A percentile compares a stretch with the other conserved stretches of the same genome.
These are phyloP conservation scores for Penicillium frequentans DNA, from an alignment of 2,329 filamentous ascomycete genomes.

Conservation along the genomic window DNA sequence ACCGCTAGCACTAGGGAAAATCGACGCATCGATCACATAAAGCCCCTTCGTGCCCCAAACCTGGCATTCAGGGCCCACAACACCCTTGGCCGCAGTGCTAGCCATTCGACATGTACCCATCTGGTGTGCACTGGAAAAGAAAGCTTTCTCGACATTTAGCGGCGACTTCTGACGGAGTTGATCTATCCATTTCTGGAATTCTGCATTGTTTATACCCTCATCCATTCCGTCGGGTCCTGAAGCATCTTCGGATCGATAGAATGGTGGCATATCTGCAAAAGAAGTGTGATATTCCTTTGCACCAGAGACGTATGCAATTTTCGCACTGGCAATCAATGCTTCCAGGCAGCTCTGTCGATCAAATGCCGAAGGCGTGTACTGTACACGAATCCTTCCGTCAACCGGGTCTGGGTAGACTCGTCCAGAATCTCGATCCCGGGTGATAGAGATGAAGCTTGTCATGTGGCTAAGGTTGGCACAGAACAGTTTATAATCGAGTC, in stretches of 20 bases:
- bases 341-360: constrained; percentile 72
- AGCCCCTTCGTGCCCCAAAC: constrained; percentile 49
- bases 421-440: constrained; percentile 74
- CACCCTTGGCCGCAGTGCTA: constrained; percentile 38
- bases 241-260: constrained; percentile 48
- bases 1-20: constrained; percentile 52
- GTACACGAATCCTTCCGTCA: constrained; percentile 64
- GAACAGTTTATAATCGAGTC: constrained; percentile 69
- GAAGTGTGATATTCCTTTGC: constrained; percentile 75
- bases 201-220: constrained; percentile 53
- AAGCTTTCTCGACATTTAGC: constrained; percentile 45
- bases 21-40: constrained; percentile 52
- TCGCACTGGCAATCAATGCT: constrained; percentile 69
- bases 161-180: constrained; percentile 49
- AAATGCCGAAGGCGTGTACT: constrained; percentile 69
- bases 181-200: constrained; percentile 57
- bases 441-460: constrained; percentile 70
- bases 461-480: constrained; percentile 68
- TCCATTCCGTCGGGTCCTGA: constrained; percentile 23
- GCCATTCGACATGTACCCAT: constrained; percentile 55
- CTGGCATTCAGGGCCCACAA: constrained; percentile 47
- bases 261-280: constrained; percentile 64
- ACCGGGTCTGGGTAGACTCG: constrained; percentile 69
- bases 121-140: constrained; percentile 51
- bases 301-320: constrained; percentile 75